Base-by-base conservation (phyloP, 805 yeast genomes). In the Priceomyces haplophilus region DNA sequence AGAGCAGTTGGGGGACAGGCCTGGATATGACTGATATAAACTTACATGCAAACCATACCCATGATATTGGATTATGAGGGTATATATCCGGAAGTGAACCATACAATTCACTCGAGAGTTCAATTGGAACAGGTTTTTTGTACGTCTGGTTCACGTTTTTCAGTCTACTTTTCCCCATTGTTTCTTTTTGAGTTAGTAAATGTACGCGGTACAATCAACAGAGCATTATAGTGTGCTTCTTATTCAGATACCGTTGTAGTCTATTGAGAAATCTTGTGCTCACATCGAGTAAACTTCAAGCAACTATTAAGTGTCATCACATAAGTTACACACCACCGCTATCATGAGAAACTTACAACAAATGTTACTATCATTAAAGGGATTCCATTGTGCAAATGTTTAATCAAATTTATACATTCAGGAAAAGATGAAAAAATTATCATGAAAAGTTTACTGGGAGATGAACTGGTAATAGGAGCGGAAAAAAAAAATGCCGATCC, bases 211-310 rank as follows among this genome's bases (percentile, higher is more conserved):
- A 36, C 4, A 20, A 8, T 18, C 24, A 4, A 15, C 11, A 16
- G 3, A 13, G 11, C 8, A 15, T 19, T 12, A 38, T 46, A 31
- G 34, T 17, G 33, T 32, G 53, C 35, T 25, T 17, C n/a, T 36
- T 12, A 23, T 36, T 85, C 95, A 87, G 95, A 87, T 87, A 87
- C 95, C 95, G 95, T 87, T 87, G 95, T 87, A 87, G 96, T 87
- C 95, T 82, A 76, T 78, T 78, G 81, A 77, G 82, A 76, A 80
- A 79, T 78, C 82, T 67, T 76, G 83, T 75, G 82, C 85, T 75
- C 78, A 79, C 87, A 81, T 32, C 37, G 64, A 55, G 37, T 38
- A 41, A 49, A 44, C 61, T 56, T 58, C 51, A 56, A 59, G 61
- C 46, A 53, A 53, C 58, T 39, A 35, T 16, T 42, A 46, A 34